Base-by-base conservation (phyloP, 805 yeast species). In the Nakazawaea peltata region DNA sequence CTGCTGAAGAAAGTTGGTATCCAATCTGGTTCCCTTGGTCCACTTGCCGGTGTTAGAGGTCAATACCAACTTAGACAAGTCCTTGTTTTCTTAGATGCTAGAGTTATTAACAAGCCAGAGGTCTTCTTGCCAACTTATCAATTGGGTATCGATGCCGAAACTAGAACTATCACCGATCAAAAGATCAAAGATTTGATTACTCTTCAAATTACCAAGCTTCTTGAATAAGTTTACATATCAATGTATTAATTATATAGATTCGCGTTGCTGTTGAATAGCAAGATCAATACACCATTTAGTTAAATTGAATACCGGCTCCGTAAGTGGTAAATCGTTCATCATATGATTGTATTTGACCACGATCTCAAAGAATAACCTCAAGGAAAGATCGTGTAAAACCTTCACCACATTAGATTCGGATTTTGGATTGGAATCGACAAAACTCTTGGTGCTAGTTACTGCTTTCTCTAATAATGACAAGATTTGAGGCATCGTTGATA, bases 241-340 rank as follows among this genome's bases (percentile, higher is more conserved):
- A 34, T n/a, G n/a, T 27, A 14, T 33, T 26, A 15, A 19, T 27
- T 15, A 21, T 21, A 21, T 21, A 21, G 10, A 21, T 21, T 56
- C 56, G 36, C 53, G 59, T 41, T 63, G 64, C 38, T 71, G 74
- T 13, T 73, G 75, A 36, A 73, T 60, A 12, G 80, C 80, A 21
- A 68, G 68, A 44, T 80, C 87, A 37, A 78, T 66, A 19, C 81
- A 81, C 78, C 84, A 75, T 48, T 78, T 77, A 13, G 85, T 85
- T 42, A 81, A 61, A 42, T 72, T 74, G 47, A 74, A 73, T 4
- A 81, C 82, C 31, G 74, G 74, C 3, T 80, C 72, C 34, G 73
- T 67, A 29, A 82, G 58, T 18, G 74, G 65, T 44, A 81, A 67
- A 46, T 80, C 87, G 49, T 78, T 78, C 41, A 82, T 56, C 30